A percentile compares a stretch with the other conserved stretches of the same genome.
These are phyloP conservation scores for Penicillium sp. DNA, from an alignment of 2,329 filamentous ascomycete genomes.

Conservation along the genomic window DNA sequence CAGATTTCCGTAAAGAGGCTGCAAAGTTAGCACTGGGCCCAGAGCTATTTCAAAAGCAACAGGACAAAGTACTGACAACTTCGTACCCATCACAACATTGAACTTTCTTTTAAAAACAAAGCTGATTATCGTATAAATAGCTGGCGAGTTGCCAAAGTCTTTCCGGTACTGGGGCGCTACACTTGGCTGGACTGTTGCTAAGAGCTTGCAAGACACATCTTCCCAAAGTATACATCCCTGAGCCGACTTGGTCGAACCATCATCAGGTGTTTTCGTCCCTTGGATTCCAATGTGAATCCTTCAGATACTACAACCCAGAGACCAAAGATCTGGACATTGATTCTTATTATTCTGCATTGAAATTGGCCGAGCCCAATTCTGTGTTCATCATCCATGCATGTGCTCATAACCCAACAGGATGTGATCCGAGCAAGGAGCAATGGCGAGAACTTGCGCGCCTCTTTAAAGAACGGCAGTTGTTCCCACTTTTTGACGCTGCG, in stretches of 20 bases:
- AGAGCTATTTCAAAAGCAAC: conserved; percentile 5
- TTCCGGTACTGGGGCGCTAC: conserved; percentile 67
- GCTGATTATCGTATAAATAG: conserved; percentile 21
- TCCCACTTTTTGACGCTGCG: conserved; percentile 64
- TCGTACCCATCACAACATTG: not conserved
- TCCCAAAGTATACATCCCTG: conserved; percentile 72
- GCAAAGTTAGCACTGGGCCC: conserved; percentile 78
- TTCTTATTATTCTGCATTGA: conserved; percentile 18
- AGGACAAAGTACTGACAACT: conserved; percentile 15
- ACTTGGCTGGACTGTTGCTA: conserved; percentile 26
- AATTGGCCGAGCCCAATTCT: conserved; percentile 14
- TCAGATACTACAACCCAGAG: conserved; percentile 25
- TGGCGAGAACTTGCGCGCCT: conserved; percentile 82
- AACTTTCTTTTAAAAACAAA: not conserved
- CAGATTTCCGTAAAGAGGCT: conserved; percentile 77
- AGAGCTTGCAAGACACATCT: conserved; percentile 13
- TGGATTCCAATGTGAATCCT: conserved; percentile 62
- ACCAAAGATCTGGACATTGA: conserved; percentile 23
- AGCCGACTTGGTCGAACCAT: conserved; percentile 97
- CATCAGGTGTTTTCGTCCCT: conserved; percentile 93
- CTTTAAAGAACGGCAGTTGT: conserved; percentile 72
- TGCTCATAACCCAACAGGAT: conserved; percentile 94
- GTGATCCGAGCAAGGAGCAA: conserved; percentile 85
- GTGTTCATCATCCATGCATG: conserved; percentile 69
- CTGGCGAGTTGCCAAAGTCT: conserved; percentile 75